Conservation (phyloP, 106 monocot genomes). For the Platanthera guangdongensis region DNA sequence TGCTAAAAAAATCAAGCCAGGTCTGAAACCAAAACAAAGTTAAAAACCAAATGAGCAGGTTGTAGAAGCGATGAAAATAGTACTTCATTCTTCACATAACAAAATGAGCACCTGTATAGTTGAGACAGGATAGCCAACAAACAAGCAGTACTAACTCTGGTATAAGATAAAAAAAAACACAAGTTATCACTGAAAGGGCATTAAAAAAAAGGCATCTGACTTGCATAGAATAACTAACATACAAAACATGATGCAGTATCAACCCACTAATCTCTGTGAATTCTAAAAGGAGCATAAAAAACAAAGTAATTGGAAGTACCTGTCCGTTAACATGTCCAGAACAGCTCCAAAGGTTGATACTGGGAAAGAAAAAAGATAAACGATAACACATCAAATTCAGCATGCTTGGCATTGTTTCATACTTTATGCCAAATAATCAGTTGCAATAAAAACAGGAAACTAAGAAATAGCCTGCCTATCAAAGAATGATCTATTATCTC, state of each 20-base stretch:
- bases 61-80: not conserved
- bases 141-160: conserved; percentile 93
- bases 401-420: not conserved
- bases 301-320: conserved; percentile 27
- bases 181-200: not conserved
- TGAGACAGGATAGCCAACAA: conserved; percentile 75
- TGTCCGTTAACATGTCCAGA: conserved; percentile 95
- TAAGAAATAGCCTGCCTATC: too few relatives aligned
- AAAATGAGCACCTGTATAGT: conserved; percentile 63
- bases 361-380: conserved; percentile 23
- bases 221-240: not conserved
- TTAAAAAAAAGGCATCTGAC: conserved; percentile 10
- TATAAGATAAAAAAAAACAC: not conserved
- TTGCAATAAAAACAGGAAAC: not conserved
- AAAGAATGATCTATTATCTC: too few relatives aligned
- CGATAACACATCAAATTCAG: not conserved
- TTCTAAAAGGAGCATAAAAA: conserved; percentile 3
- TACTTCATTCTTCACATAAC: not conserved
- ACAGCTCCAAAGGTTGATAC: conserved; percentile 95
- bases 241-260: not conserved
- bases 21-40: conserved; percentile 32
- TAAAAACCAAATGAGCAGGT: not conserved
- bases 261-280: conserved; percentile 3
- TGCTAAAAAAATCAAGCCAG: conserved; percentile 75
- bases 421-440: not conserved